Percentiles rank a stretch among this genome's conserved stretches.
Conservation (phyloP, 164 flowering plant species). For the Houttuynia cordata region DNA sequence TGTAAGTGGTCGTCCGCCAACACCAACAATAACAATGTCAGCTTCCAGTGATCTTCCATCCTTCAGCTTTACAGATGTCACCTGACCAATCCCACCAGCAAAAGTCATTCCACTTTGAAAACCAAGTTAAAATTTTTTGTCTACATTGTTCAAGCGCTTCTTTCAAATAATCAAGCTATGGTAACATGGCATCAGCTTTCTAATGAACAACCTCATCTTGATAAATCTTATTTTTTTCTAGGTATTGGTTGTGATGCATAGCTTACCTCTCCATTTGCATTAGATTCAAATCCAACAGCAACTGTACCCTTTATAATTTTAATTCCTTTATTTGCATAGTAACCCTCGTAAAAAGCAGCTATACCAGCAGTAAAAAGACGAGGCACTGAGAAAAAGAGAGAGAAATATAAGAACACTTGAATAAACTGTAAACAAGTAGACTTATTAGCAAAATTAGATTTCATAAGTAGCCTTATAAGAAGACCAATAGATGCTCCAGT, state of each 20-base stretch:
- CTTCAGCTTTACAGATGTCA: conserved; percentile 76
- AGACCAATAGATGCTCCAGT: too few relatives aligned
- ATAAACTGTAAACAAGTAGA: not conserved
- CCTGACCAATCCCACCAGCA: conserved; percentile 31
- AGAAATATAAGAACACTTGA: not conserved
- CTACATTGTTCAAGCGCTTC: not conserved
- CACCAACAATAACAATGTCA: conserved; percentile 96
- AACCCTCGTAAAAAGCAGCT: conserved; percentile 94
- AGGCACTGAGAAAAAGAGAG: conserved; percentile 48
- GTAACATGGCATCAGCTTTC: too few relatives aligned
- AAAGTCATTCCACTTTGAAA: not conserved
- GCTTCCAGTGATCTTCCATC: conserved; percentile 85
- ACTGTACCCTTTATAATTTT: conserved; percentile 89
- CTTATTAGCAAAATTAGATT: too few relatives aligned
- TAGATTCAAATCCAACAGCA: conserved; percentile 67
- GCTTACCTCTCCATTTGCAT: conserved; percentile 70
- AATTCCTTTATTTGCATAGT: conserved; percentile 77
- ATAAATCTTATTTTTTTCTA: too few relatives aligned
- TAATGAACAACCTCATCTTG: too few relatives aligned
- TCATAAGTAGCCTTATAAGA: too few relatives aligned
- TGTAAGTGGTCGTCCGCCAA: conserved; percentile 82
- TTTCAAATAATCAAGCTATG: too few relatives aligned
- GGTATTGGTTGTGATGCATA: too few relatives aligned
- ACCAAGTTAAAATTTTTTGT: too few relatives aligned
- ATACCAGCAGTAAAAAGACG: conserved; percentile 83